These are phyloP conservation scores for Tricholoma hemisulphureum DNA, from an alignment of 768 basidiomycete genomes.

Conservation along the genomic window DNA sequence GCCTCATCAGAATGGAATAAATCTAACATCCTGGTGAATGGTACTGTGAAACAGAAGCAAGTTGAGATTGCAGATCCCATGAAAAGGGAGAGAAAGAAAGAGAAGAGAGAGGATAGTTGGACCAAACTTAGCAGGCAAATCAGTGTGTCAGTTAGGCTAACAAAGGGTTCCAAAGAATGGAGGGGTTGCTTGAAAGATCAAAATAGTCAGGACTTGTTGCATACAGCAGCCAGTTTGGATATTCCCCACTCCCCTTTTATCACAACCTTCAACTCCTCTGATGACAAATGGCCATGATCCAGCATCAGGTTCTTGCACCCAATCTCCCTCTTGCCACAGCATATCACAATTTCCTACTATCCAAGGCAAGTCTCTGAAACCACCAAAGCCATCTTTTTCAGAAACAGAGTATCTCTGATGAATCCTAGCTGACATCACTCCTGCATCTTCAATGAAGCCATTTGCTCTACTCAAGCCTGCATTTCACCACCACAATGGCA, in stretches of 20 bases:
- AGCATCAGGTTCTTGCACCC: slow-evolving; percentile 1
- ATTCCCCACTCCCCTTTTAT: slow-evolving; percentile 2
- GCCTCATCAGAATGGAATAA: slow-evolving; percentile 27
- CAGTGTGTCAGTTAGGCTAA: slow-evolving; percentile 55
- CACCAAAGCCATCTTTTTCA: slow-evolving; percentile 52
- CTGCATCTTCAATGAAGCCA: slow-evolving; percentile 39
- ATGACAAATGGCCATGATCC: slow-evolving; percentile 3
- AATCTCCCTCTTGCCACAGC: slow-evolving; percentile 11
- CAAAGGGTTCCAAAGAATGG: slow-evolving; percentile 35
- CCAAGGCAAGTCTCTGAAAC: slow-evolving; percentile 45
- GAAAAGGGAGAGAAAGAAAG: slow-evolving; percentile 31
- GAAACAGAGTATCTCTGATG: slow-evolving; percentile 67
- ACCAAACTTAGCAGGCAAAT: slow-evolving; percentile 63
- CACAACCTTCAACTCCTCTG: slow-evolving; percentile 10
- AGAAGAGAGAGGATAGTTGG: slow-evolving; percentile 48
- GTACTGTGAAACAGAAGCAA: slow-evolving; percentile 28
- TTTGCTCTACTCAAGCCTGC: slow-evolving; percentile 49
- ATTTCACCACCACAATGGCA: slow-evolving; percentile 7
- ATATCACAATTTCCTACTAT: slow-evolving; percentile 20
- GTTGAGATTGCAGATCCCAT: slow-evolving; percentile 35
- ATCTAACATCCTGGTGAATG: too few species aligned
- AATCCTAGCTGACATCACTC: slow-evolving; percentile 63
- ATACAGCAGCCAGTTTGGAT: neutral
- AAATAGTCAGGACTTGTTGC: slow-evolving; percentile 14
- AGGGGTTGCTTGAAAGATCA: slow-evolving; percentile 34